Base-by-base conservation (phyloP, 2,329 filamentous ascomycete species). In the Sporothrix globosa region DNA sequence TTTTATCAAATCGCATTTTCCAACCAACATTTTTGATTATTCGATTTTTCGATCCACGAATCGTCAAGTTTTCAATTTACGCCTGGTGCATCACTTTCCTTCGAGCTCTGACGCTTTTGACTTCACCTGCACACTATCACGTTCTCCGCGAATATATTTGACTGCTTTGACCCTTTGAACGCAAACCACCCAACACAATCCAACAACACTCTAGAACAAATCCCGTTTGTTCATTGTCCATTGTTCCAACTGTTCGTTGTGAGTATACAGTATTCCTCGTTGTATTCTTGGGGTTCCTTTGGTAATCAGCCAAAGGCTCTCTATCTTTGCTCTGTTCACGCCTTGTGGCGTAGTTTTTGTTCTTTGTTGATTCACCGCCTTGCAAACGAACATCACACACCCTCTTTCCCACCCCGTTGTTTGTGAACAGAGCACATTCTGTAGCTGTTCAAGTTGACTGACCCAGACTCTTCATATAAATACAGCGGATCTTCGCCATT, bases 41-140 rank as follows among this genome's bases (percentile, higher is more conserved):
- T 75, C 21, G 53, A 46, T 34, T 30, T 61, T 34, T 19, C 17
- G 1, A 44, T 63, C 48, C 34, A 34, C 34, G 5, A 9, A 34
- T 34, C 34, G 44, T 41, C 46, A 46, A 27, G 74, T 77, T 76
- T 63, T 73, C 7, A 10, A 2, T 41, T 46, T 72, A 75, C 77
- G 82, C 81, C 81, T 80, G 81, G 82, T 76, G 81, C 81, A 82
- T 77, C 48, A 79, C 76, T 74, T 77, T 79, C 78, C 76, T 77
- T 54, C 48, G 69, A 75, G 71, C 75, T 75, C 48, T 34, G 48
- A 4, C 61, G 56, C 68, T 67, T n/a, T 24, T 30, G 63, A 17
- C n/a, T 50, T 56, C 50, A 34, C 19, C 46, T 56, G 27, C 48
- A 66, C 48, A n/a, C 48, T n/a, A 14, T 17, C 50, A 44, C 30